Conservation (phyloP, 345 rosid genomes). For the Corchorus capsularis region DNA sequence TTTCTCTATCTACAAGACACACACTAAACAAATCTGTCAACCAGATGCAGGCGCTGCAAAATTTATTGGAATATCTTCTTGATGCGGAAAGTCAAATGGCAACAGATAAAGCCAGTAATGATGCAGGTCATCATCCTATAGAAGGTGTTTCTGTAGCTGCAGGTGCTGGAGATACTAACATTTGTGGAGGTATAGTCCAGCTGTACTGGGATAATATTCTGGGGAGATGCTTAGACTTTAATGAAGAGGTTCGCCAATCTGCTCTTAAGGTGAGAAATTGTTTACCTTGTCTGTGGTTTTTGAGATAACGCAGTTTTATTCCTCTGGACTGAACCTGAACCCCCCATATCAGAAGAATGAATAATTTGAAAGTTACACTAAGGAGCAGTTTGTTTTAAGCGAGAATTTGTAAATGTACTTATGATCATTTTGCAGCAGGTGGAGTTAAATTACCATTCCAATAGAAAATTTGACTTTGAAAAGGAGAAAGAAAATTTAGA, state of each 20-base stretch:
- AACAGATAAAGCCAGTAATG: slow-evolving; percentile 53
- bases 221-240: slow-evolving; percentile 79
- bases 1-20: slow-evolving; percentile 11
- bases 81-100: slow-evolving; percentile 95
- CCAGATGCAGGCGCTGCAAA: slow-evolving; percentile 95
- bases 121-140: slow-evolving; percentile 38
- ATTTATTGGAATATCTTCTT: slow-evolving; percentile 91
- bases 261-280: slow-evolving; percentile 75
- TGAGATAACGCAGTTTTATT: background rate
- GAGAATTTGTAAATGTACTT: background rate
- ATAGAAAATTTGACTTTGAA: slow-evolving; percentile 6
- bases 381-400: background rate
- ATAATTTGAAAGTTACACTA: background rate
- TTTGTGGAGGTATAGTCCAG: slow-evolving; percentile 98
- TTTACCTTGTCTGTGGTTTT: background rate
- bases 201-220: slow-evolving; percentile 90
- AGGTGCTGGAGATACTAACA: slow-evolving; percentile 98
- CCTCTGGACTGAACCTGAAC: background rate
- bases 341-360: background rate
- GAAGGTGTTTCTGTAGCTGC: slow-evolving; percentile 95
- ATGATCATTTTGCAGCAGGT: background rate
- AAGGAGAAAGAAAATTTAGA: background rate
- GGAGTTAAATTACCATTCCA: background rate
- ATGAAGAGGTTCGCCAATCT: slow-evolving; percentile 87
- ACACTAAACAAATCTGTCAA: slow-evolving; percentile 34